Base-by-base conservation (phyloP, 495 filamentous ascomycete genomes). In the Xylaria scruposa region DNA sequence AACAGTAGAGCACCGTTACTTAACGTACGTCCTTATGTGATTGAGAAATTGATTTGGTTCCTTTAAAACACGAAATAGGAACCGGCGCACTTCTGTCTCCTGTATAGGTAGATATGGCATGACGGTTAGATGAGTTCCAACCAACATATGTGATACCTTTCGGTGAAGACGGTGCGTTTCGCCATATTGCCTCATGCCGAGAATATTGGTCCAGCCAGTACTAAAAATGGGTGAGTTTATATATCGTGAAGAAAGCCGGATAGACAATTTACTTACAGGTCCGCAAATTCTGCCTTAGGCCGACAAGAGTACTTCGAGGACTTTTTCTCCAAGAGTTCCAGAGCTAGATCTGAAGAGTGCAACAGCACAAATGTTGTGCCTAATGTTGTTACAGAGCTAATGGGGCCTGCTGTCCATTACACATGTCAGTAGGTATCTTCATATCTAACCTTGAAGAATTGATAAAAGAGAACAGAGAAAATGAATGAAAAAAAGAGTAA, bases 331-430 rank as follows among this genome's bases (percentile, higher is more conserved):
- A 87, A 21, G 1, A 87, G 72, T 42, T 86, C 81, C 10, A 80
- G 40, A 0, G 84, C 84, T 4, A 83, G n/a, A 8, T 78, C 58
- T 9, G 73, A 42, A n/a, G 85, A 81, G 69, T 87, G 81, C 29
- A 87, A 51, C 63, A 87, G 81, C 26, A 88, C 73, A 1, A 87
- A 73, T 0, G 79, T 82, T 67, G 78, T 79, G 10, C 83, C 83
- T 19, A 87, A 47, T 19, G 83, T 74, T 3, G 76, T 85, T 8
- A 88, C 67, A 5, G 84, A 87, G 71, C 85, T 88, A 33, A 88
- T 83, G 0, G 85, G 83, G 0, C 86, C 76, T 75, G 53, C 36
- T 15, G 62, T 69, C 44, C 5, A 40, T 29, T 5, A 46, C 4
- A 12, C 12, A 6, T 59, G 36, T 58, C 8, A 42, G 33, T 21